Conservation (phyloP, 2,329 filamentous ascomycete genomes). For the Dendrostoma leiphaemia region DNA sequence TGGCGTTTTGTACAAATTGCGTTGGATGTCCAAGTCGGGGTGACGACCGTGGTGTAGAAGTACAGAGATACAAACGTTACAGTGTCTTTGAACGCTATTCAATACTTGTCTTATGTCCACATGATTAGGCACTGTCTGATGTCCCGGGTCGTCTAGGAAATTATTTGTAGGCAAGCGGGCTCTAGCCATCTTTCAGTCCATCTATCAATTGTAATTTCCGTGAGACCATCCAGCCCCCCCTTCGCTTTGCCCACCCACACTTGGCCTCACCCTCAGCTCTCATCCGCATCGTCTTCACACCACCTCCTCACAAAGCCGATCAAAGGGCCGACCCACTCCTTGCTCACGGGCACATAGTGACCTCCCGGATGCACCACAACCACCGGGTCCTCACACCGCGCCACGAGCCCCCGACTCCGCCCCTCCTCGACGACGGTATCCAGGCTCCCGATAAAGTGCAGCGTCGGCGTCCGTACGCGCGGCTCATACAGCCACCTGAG, state of each 20-base stretch:
- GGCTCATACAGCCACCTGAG: slow-evolving; percentile 74
- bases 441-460: slow-evolving; percentile 80
- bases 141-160: too few species aligned
- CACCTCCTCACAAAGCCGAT: slow-evolving; percentile 35
- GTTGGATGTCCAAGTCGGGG: neutral
- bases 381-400: slow-evolving; percentile 56
- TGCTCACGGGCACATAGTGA: slow-evolving; percentile 82
- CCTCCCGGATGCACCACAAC: slow-evolving; percentile 78
- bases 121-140: too few species aligned
- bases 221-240: neutral
- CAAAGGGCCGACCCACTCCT: slow-evolving; percentile 75
- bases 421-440: slow-evolving; percentile 86
- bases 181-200: too few species aligned
- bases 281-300: slow-evolving; percentile 16
- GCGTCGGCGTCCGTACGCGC: slow-evolving; percentile 69
- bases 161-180: too few species aligned
- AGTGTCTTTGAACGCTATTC: too few species aligned
- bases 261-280: neutral
- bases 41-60: neutral
- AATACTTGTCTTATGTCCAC: too few species aligned
- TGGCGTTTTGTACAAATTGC: neutral
- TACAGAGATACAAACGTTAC: neutral
- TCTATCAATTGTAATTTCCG: too few species aligned
- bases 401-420: slow-evolving; percentile 64
- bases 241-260: neutral